Evolutionary conservation across 805 yeast species (phyloP).

Genomic region (Monosporozyma servazzii): DNA sequence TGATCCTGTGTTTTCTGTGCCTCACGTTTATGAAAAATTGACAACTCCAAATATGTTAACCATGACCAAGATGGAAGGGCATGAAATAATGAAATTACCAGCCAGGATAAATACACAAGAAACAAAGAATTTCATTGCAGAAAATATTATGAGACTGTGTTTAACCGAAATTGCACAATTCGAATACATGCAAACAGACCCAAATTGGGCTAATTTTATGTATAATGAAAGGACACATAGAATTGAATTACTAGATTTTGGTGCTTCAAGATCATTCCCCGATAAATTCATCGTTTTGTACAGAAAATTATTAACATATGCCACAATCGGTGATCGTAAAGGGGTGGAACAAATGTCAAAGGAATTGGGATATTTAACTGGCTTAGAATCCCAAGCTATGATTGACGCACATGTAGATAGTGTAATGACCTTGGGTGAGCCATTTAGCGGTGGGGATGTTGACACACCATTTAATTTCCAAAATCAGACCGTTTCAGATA

Average conservation of each 20-base stretch:
- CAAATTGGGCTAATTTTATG: slow-evolving; percentile 96
- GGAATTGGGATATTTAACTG: slow-evolving; percentile 82
- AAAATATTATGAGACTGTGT: slow-evolving; percentile 79
- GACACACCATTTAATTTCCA: slow-evolving; percentile 54
- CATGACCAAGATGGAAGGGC: slow-evolving; percentile 82
- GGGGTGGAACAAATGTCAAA: slow-evolving; percentile 56
- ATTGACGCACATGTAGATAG: slow-evolving; percentile 87
- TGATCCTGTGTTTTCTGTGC: slow-evolving; percentile 63
- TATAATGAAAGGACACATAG: slow-evolving; percentile 62
- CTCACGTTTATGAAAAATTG: slow-evolving; percentile 65
- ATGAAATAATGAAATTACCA: slow-evolving; percentile 67
- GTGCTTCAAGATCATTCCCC: slow-evolving; percentile 80
- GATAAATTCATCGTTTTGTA: slow-evolving; percentile 62
- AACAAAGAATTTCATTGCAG: slow-evolving; percentile 71
- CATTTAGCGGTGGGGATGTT: slow-evolving; percentile 49
- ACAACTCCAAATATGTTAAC: slow-evolving; percentile 81
- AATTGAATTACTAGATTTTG: slow-evolving; percentile 87
- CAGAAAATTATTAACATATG: slow-evolving; percentile 61
- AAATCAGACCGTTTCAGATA: slow-evolving; percentile 84
- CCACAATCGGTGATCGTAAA: slow-evolving; percentile 57
- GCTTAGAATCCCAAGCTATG: slow-evolving; percentile 82
- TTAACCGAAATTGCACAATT: slow-evolving; percentile 75
- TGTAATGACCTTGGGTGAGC: slow-evolving; percentile 84
- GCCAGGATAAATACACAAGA: slow-evolving; percentile 49
- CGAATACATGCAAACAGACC: slow-evolving; percentile 96